Evolutionary conservation across 164 flowering plant species (phyloP).

Genomic region (Nymphaea thermarum): DNA sequence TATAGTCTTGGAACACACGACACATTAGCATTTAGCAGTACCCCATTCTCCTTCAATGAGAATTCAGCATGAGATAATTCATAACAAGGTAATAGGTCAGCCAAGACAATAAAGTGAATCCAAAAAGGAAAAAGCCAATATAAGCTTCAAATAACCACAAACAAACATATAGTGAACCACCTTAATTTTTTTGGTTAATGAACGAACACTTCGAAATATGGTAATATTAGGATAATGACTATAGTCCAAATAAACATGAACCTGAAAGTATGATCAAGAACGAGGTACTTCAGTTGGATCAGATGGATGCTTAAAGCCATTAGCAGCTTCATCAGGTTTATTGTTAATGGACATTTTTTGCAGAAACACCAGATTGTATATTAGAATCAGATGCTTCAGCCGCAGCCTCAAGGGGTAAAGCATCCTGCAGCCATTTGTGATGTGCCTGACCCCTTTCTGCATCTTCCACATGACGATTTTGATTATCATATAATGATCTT

Average conservation of each 20-base stretch:
- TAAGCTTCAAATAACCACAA: no score
- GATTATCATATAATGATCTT: conserved; percentile 21
- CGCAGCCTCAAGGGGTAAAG: conserved; percentile 46
- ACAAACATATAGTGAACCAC: no score
- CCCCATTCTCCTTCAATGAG: no score
- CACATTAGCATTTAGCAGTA: no score
- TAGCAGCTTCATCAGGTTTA: conserved; percentile 19
- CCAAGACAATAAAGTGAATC: no score
- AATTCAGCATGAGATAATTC: no score
- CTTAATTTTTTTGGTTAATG: no score
- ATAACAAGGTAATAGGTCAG: no score
- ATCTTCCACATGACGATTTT: conserved; percentile 12
- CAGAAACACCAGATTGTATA: conserved; percentile 12
- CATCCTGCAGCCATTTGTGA: conserved; percentile 33
- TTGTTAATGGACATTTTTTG: conserved; percentile 23
- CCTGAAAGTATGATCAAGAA: conserved; percentile 57
- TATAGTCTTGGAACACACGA: no score
- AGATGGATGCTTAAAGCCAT: conserved; percentile 23
- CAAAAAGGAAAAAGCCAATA: no score
- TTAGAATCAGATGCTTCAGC: conserved; percentile 23
- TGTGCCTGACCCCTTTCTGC: conserved; percentile 36
- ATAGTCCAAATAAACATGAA: conserved; percentile 7
- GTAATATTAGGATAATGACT: no score
- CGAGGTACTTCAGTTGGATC: conserved; percentile 37
- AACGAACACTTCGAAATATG: no score